These are phyloP conservation scores for Xylariaceae sp. DNA, from an alignment of 2,329 filamentous ascomycete genomes.

Conservation along the genomic window DNA sequence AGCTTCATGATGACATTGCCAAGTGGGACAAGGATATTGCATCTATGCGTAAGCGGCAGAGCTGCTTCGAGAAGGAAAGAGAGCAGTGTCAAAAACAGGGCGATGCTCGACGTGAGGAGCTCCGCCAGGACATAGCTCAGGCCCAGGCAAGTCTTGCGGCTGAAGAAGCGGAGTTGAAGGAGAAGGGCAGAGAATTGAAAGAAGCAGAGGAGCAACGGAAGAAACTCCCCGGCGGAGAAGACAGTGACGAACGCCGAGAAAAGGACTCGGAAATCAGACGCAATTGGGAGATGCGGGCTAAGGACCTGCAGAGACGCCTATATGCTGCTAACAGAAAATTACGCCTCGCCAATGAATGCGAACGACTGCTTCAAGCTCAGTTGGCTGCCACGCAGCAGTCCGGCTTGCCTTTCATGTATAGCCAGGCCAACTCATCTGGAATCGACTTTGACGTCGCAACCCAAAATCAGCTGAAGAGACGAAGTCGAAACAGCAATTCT, in stretches of 20 bases:
- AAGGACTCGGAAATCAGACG: conserved; percentile 47
- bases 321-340: conserved; percentile 44
- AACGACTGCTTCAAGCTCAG: conserved; percentile 44
- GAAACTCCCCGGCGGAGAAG: conserved; percentile 55
- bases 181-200: conserved; percentile 66
- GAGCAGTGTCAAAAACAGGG: conserved; percentile 46
- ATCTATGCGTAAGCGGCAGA: conserved; percentile 52
- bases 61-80: conserved; percentile 51
- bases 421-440: conserved; percentile 40
- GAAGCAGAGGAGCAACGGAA: conserved; percentile 66
- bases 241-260: conserved; percentile 53
- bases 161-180: conserved; percentile 67
- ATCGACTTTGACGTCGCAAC: conserved; percentile 44
- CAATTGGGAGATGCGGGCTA: conserved; percentile 51
- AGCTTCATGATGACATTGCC: conserved; percentile 62
- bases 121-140: conserved; percentile 51
- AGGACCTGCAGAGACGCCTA: conserved; percentile 47
- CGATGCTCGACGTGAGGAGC: conserved; percentile 46
- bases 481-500: conserved; percentile 45
- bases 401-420: conserved; percentile 40
- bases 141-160: conserved; percentile 60
- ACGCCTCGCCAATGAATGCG: conserved; percentile 44
- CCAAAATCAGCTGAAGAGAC: conserved; percentile 41
- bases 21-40: conserved; percentile 62
- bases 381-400: conserved; percentile 40